phyloP scores from a whole-genome alignment of 1,284 basidiomycete genomes.

The Trichosporon sp. region DNA sequence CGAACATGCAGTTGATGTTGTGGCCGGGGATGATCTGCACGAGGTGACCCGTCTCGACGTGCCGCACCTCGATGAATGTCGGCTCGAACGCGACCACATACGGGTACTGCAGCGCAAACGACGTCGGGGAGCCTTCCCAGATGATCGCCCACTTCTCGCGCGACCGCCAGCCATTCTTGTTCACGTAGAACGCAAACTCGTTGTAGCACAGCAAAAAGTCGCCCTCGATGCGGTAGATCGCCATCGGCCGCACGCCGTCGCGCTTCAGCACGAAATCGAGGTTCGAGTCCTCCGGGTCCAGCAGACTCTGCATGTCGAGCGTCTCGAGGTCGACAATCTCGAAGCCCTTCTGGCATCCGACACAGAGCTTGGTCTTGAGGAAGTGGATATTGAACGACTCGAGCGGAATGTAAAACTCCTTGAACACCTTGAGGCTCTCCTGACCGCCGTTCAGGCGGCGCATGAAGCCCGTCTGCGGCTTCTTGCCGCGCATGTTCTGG shows the following conservation, averaged over 20 bases:
- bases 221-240: conserved; percentile 94
- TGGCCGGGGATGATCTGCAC: conserved; percentile 94
- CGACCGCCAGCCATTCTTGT: conserved; percentile 92
- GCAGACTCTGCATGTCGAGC: conserved; percentile 91
- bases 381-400: conserved; percentile 97
- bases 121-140: conserved; percentile 93
- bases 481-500: conserved; percentile 78
- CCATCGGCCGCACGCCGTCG: conserved; percentile 88
- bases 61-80: conserved; percentile 93
- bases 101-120: conserved; percentile 93
- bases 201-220: conserved; percentile 98
- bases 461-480: conserved; percentile 80
- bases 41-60: conserved; percentile 88
- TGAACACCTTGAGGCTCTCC: conserved; percentile 91
- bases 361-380: conserved; percentile 95
- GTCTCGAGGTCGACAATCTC: conserved; percentile 98
- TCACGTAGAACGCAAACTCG: conserved; percentile 98
- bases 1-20: conserved; percentile 85
- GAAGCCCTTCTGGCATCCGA: conserved; percentile 97
- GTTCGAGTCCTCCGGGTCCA: conserved; percentile 88
- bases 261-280: conserved; percentile 92
- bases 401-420: conserved; percentile 99
- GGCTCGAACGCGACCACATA: conserved; percentile 97
- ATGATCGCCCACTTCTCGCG: conserved; percentile 89
- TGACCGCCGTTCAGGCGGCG: conserved; percentile 87